Conservation (phyloP, 2,329 filamentous ascomycete species). For the Gnomoniopsis smithogilvyi region DNA sequence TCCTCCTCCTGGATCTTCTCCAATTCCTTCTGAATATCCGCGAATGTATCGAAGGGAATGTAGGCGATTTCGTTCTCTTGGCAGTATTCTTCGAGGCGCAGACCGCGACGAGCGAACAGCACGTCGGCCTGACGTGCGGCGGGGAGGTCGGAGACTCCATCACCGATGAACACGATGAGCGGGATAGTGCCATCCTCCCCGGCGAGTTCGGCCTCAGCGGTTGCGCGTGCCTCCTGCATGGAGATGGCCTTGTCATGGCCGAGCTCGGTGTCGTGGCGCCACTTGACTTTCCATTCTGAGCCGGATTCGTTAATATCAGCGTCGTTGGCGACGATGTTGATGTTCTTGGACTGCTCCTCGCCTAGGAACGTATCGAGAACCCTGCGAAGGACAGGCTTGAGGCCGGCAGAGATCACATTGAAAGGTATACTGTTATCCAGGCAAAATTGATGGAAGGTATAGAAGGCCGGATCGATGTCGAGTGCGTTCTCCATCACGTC, state of each 20-base stretch:
- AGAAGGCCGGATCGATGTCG: slow-evolving; percentile 62
- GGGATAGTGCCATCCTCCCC: slow-evolving; percentile 61
- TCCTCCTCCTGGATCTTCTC: slow-evolving; percentile 56
- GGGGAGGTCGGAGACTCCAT: slow-evolving; percentile 65
- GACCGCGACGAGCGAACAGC: slow-evolving; percentile 62
- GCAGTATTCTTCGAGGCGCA: slow-evolving; percentile 65
- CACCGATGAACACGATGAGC: slow-evolving; percentile 67
- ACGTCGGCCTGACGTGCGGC: slow-evolving; percentile 65
- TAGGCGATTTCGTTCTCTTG: slow-evolving; percentile 57
- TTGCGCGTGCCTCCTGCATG: slow-evolving; percentile 57
- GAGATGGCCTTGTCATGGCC: slow-evolving; percentile 67
- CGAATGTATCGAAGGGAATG: slow-evolving; percentile 63
- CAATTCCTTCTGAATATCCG: slow-evolving; percentile 61
- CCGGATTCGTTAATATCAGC: slow-evolving; percentile 57
- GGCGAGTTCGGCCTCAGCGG: slow-evolving; percentile 51
- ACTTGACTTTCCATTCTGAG: slow-evolving; percentile 61
- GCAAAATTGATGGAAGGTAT: slow-evolving; percentile 63
- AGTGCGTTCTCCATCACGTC: slow-evolving; percentile 59
- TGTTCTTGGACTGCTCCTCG: slow-evolving; percentile 54
- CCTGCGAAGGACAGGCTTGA: slow-evolving; percentile 60
- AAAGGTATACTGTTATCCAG: slow-evolving; percentile 61
- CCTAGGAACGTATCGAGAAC: slow-evolving; percentile 65
- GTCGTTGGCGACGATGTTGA: slow-evolving; percentile 68
- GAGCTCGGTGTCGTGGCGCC: slow-evolving; percentile 62
- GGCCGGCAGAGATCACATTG: slow-evolving; percentile 65